phyloP scores from a whole-genome alignment of 2,329 filamentous ascomycete genomes.

The Phaeosphaeriaceae sp. region DNA sequence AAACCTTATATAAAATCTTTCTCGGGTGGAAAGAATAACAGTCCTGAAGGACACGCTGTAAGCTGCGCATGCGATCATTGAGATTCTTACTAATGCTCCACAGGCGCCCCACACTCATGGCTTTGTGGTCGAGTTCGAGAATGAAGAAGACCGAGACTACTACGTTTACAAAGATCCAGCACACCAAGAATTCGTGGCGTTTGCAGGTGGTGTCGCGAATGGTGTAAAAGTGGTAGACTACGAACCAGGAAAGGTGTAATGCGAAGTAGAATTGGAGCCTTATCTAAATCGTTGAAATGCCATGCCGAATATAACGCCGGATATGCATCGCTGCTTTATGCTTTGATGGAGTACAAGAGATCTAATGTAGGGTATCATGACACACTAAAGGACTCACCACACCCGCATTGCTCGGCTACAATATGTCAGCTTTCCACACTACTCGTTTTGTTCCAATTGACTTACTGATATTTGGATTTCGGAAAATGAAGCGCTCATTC shows the following conservation, averaged over 20 bases:
- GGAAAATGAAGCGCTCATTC: constrained; percentile 90
- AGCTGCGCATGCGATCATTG: constrained; percentile 11
- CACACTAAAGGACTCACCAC: constrained; percentile 88
- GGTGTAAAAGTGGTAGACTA: constrained; percentile 69
- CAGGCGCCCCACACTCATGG: constrained; percentile 70
- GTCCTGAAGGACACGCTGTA: constrained; percentile 67
- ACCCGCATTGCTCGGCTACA: constrained; percentile 92
- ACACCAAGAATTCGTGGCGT: constrained; percentile 67
- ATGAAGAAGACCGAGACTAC: constrained; percentile 69
- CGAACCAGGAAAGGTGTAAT: constrained; percentile 58
- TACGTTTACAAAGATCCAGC: constrained; percentile 71
- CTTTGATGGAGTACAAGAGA: constrained; percentile 24
- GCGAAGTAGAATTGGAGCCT: constrained; percentile 1
- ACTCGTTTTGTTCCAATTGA: constrained; percentile 29
- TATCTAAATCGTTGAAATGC: constrained; percentile 12
- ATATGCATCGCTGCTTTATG: constrained; percentile 40
- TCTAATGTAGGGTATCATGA: constrained; percentile 41
- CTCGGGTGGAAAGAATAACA: constrained; percentile 68
- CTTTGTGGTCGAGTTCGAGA: constrained; percentile 73
- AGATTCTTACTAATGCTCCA: neutral
- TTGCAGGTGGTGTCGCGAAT: constrained; percentile 56
- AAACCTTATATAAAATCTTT: constrained; percentile 67
- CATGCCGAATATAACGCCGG: constrained; percentile 28
- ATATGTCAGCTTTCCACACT: constrained; percentile 26
- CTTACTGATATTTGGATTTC: constrained; percentile 98